Evolutionary conservation across 2,329 filamentous ascomycete genomes (phyloP).

Genomic region (Xylaria sp.): DNA sequence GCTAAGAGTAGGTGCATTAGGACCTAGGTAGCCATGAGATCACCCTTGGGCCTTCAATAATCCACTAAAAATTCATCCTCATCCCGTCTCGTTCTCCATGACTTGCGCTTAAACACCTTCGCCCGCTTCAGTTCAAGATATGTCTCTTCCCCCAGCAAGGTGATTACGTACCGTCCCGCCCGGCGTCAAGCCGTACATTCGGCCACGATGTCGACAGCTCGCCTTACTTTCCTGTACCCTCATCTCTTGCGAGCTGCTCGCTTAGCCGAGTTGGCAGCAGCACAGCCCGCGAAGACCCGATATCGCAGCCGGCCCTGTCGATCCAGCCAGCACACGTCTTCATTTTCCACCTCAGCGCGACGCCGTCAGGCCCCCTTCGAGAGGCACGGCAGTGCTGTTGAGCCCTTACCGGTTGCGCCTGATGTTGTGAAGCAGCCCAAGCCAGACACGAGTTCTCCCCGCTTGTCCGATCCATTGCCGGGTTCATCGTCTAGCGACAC

Average conservation of each 20-base stretch:
- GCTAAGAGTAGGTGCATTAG: not conserved
- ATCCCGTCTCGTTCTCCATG: not conserved
- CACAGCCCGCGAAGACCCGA: conserved; percentile 50
- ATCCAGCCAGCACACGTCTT: conserved; percentile 36
- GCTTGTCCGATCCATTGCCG: conserved; percentile 20
- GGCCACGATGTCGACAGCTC: conserved; percentile 61
- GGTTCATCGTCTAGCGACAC: conserved; percentile 20
- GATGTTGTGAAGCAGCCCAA: conserved; percentile 39
- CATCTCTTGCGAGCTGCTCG: conserved; percentile 65
- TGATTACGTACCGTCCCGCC: not conserved
- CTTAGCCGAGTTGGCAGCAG: conserved; percentile 51
- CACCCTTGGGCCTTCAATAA: conserved; percentile 8
- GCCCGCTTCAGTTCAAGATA: conserved; percentile 10
- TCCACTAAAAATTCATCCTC: not conserved
- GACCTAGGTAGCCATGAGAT: conserved; percentile 20
- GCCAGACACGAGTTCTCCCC: conserved; percentile 27
- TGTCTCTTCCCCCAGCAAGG: conserved; percentile 17
- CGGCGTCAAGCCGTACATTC: conserved; percentile 7
- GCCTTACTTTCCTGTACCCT: conserved; percentile 73
- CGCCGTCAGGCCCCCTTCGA: conserved; percentile 54
- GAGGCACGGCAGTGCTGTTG: conserved; percentile 66
- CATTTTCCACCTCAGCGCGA: conserved; percentile 47
- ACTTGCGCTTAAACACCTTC: conserved; percentile 2
- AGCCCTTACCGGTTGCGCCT: conserved; percentile 50
- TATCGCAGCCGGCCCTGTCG: conserved; percentile 41